Evolutionary conservation across 1,139 yeast species (phyloP).

Genomic region (Pichia sp.): DNA sequence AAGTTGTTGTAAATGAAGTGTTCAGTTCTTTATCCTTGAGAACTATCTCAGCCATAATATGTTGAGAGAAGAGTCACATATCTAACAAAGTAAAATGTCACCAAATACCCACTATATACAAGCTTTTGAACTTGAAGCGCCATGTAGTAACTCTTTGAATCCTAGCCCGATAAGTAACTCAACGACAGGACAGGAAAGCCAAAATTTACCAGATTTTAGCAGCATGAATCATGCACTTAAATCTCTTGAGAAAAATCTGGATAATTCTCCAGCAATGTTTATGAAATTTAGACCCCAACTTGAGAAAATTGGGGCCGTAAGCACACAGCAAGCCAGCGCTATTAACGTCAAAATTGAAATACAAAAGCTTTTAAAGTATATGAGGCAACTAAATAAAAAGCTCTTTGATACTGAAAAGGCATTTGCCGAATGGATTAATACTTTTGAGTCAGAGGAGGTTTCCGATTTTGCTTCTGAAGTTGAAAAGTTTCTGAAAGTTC

Average conservation of each 20-base stretch:
- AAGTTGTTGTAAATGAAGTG: neutral
- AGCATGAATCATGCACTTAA: slow-evolving; percentile 8
- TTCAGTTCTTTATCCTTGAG: neutral
- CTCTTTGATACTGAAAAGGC: neutral
- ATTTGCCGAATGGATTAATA: slow-evolving; percentile 10
- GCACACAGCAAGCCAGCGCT: slow-evolving; percentile 9
- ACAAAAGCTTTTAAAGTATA: slow-evolving; percentile 1
- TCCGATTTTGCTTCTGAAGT: slow-evolving; percentile 9
- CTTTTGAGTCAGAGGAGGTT: slow-evolving; percentile 13
- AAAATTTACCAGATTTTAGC: neutral
- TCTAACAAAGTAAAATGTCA: neutral
- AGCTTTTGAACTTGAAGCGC: neutral
- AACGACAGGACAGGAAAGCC: neutral
- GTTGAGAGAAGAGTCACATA: neutral
- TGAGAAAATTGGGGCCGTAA: slow-evolving; percentile 19
- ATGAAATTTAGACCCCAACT: slow-evolving; percentile 9
- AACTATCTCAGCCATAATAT: neutral
- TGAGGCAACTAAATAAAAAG: slow-evolving; percentile 1
- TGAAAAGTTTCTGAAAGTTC: slow-evolving; percentile 9
- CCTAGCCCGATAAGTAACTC: neutral
- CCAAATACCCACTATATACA: neutral
- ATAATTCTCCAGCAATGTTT: neutral
- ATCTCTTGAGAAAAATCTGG: slow-evolving; percentile 6
- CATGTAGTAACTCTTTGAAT: neutral
- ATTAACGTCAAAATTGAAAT: slow-evolving; percentile 3